Base-by-base conservation (phyloP, 2,329 filamentous ascomycete species). In the Pyrenochaeta sp. region DNA sequence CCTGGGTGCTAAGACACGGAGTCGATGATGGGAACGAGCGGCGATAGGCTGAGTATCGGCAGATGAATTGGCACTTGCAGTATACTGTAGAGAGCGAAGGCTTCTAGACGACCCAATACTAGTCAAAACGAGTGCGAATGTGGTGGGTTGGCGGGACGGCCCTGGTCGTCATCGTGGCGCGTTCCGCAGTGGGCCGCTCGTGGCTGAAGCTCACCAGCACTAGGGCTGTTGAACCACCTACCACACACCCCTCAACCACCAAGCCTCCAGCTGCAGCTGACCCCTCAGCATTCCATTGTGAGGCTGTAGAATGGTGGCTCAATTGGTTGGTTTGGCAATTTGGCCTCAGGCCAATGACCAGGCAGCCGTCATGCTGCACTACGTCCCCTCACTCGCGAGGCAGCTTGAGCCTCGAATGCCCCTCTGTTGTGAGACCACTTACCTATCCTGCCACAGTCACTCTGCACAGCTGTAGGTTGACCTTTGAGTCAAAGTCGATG, bases 181-280 rank as follows among this genome's bases (percentile, higher is more conserved):
- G 45, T 48, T 40, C 37, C 42, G 50, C 8, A 36, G 54, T 51
- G 50, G 54, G 58, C 24, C 50, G 32, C 36, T 24, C 46, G 65
- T 61, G 64, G 58, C 56, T 65, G 60, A 47, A 64, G 52, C 57
- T 57, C 40, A 44, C 52, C 49, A 37, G 10, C 39, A 44, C 25
- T 22, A 28, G 25, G 13, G 22, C 15, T 44, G 22, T 9, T 22
- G 22, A 22, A 44, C 42, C 15, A 43, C 40, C 40, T 42, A 46
- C 42, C 59, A 30, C 13, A 12, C 22, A 64, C 58, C 53, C 50
- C 53, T 62, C 54, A 62, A 61, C 62, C 42, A 64, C 59, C 52
- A 58, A 54, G 30, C 64, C 19, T 59, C 52, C 51, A 59, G 50
- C 42, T 47, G 46, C 62, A 63, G 55, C 55, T 65, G 59, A 62